Conservation (phyloP, 805 yeast genomes). For the Jamesozyma piceae region DNA sequence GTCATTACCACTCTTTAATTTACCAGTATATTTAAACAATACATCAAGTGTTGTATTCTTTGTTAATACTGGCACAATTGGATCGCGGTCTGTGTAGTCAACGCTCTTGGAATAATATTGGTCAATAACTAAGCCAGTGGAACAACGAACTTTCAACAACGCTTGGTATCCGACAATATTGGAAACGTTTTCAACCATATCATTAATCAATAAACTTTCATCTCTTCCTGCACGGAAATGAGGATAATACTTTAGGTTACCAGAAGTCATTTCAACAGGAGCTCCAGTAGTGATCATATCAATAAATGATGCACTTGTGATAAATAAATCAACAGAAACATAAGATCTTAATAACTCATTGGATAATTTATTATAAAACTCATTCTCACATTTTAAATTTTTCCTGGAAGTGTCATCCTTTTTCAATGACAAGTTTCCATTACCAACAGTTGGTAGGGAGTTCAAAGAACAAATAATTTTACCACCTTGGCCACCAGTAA, state of each 20-base stretch:
- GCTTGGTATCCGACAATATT: conserved; percentile 66
- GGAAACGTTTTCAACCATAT: conserved; percentile 43
- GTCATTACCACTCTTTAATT: conserved; percentile 52
- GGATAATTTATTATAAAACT: conserved; percentile 52
- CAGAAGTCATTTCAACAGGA: conserved; percentile 61
- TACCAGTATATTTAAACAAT: conserved; percentile 68
- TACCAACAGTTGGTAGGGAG: conserved; percentile 70
- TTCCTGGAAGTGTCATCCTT: conserved; percentile 39
- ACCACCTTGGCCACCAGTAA: conserved; percentile 61
- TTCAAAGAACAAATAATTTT: conserved; percentile 63
- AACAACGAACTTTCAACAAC: conserved; percentile 74
- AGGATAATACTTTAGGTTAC: conserved; percentile 54
- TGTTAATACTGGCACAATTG: conserved; percentile 56
- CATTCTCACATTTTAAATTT: conserved; percentile 49
- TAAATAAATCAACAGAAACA: conserved; percentile 70
- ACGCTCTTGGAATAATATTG: conserved; percentile 60
- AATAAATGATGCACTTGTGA: conserved; percentile 52
- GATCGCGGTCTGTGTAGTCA: conserved; percentile 43
- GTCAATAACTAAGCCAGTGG: conserved; percentile 74
- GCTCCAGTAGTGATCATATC: conserved; percentile 69
- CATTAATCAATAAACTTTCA: conserved; percentile 53
- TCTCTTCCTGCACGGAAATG: conserved; percentile 62
- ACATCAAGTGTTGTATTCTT: conserved; percentile 61
- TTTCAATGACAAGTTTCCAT: conserved; percentile 50
- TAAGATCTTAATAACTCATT: conserved; percentile 45